Conservation (phyloP, 371 early-diverging fungal species). For the Phascolomyces articulosus region DNA sequence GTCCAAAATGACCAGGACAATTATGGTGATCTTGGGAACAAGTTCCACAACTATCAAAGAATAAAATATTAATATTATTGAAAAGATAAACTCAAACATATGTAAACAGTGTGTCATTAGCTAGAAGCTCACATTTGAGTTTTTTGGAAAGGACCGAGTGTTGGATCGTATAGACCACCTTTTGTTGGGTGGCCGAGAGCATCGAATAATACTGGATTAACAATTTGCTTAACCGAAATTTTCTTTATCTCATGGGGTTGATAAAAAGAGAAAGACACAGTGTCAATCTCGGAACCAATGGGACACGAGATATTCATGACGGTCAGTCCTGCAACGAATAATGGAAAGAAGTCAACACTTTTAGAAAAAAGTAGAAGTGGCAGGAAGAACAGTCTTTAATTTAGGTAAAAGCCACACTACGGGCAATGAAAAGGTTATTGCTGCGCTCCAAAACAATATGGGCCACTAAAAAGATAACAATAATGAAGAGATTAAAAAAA, state of each 20-base stretch:
- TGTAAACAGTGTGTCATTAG: no score
- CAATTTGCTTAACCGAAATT: slow-evolving; percentile 94
- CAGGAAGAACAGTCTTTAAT: neutral
- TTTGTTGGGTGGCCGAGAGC: slow-evolving; percentile 88
- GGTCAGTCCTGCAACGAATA: slow-evolving; percentile 1
- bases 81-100: no score
- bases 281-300: slow-evolving; percentile 66
- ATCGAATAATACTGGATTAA: slow-evolving; percentile 92
- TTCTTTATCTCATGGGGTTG: slow-evolving; percentile 90
- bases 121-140: slow-evolving; percentile 78
- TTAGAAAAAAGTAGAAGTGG: neutral
- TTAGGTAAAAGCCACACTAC: no score
- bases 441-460: no score
- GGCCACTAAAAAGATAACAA: no score
- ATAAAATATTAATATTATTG: no score
- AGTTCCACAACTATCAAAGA: slow-evolving; percentile 76
- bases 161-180: slow-evolving; percentile 96
- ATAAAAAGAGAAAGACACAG: slow-evolving; percentile 91
- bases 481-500: no score
- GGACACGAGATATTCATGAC: slow-evolving; percentile 73
- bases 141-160: slow-evolving; percentile 92
- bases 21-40: slow-evolving; percentile 81
- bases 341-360: neutral
- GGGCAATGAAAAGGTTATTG: no score
- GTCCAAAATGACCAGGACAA: slow-evolving; percentile 99